Percentiles rank a stretch among this genome's conserved stretches.
phyloP scores from a whole-genome alignment of 352 stramenopile genomes.

The Globisporangium recalcitrans region DNA sequence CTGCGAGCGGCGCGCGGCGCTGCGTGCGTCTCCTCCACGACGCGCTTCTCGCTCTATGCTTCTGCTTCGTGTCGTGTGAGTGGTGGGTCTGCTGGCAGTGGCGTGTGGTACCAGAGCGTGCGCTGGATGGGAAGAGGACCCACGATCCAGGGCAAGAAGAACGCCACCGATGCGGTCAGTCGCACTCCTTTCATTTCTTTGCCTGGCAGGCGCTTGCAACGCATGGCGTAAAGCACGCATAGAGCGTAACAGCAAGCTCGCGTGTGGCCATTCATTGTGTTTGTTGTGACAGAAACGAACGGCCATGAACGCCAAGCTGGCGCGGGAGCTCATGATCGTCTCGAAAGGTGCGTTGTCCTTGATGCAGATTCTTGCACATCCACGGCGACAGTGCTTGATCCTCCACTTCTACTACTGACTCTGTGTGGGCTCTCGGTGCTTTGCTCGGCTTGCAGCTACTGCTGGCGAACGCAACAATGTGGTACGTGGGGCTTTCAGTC shows the following conservation, averaged over 20 bases:
- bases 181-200: not conserved
- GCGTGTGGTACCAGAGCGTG: conserved; percentile 37
- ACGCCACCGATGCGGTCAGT: conserved; percentile 66
- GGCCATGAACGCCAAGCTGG: conserved; percentile 70
- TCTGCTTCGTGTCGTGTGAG: not conserved
- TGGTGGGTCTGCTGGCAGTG: not conserved
- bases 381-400: too few relatives aligned
- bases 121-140: conserved; percentile 75
- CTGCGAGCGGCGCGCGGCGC: not conserved
- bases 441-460: conserved; percentile 26
- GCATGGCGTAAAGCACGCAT: not conserved
- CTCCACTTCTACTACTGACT: too few relatives aligned
- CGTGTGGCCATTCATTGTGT: too few relatives aligned
- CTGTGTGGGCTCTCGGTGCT: not conserved
- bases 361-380: too few relatives aligned
- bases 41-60: not conserved
- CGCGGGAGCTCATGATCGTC: conserved; percentile 65
- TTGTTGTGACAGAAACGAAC: conserved; percentile 52
- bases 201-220: not conserved
- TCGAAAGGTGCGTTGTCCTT: conserved; percentile 56
- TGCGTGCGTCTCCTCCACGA: not conserved
- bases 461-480: conserved; percentile 64
- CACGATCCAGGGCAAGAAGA: conserved; percentile 81
- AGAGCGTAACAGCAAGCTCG: too few relatives aligned
- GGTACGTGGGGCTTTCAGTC: conserved; percentile 26